Evolutionary conservation across 2,329 filamentous ascomycete genomes (phyloP).

Genomic region (Pestalotiopsis sp.): DNA sequence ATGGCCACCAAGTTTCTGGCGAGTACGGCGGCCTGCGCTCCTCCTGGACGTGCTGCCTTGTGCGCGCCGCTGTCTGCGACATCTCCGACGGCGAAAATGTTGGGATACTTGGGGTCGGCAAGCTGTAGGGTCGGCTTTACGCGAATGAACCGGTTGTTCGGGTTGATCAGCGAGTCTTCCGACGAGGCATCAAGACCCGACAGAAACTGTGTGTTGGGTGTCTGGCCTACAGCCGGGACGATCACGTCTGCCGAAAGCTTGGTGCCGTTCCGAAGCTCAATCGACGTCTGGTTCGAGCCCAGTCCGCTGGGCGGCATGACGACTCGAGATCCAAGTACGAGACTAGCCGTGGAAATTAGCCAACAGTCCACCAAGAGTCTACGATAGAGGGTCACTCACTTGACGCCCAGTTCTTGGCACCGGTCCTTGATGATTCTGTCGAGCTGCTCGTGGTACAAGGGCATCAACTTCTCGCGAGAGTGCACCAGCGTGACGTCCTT

Average conservation of each 20-base stretch:
- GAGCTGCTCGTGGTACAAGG: slow-evolving; percentile 39
- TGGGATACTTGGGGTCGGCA: slow-evolving; percentile 28
- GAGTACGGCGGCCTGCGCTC: slow-evolving; percentile 43
- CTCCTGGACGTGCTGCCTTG: slow-evolving; percentile 45
- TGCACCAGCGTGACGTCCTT: slow-evolving; percentile 49
- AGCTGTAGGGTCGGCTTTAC: slow-evolving; percentile 50
- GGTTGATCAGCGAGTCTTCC: slow-evolving; percentile 24
- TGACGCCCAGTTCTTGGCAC: slow-evolving; percentile 39
- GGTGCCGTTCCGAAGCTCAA: slow-evolving; percentile 33
- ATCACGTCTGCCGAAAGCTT: slow-evolving; percentile 39
- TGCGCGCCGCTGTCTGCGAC: slow-evolving; percentile 44
- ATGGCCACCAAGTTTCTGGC: slow-evolving; percentile 44
- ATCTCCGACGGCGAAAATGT: slow-evolving; percentile 54
- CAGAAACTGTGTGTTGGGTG: slow-evolving; percentile 42
- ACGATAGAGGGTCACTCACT: slow-evolving; percentile 1
- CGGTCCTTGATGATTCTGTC: slow-evolving; percentile 34
- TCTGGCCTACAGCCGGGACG: slow-evolving; percentile 50
- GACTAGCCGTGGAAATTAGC: slow-evolving; percentile 1
- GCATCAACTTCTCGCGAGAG: slow-evolving; percentile 44
- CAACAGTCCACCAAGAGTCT: neutral
- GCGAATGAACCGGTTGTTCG: slow-evolving; percentile 33
- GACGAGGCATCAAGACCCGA: slow-evolving; percentile 25
- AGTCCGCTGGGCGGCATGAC: slow-evolving; percentile 27
- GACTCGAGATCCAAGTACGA: slow-evolving; percentile 27
- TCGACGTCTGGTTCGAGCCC: slow-evolving; percentile 17